Base-by-base conservation (phyloP, 306 rosid genomes). In the Potentilla sterilis region DNA sequence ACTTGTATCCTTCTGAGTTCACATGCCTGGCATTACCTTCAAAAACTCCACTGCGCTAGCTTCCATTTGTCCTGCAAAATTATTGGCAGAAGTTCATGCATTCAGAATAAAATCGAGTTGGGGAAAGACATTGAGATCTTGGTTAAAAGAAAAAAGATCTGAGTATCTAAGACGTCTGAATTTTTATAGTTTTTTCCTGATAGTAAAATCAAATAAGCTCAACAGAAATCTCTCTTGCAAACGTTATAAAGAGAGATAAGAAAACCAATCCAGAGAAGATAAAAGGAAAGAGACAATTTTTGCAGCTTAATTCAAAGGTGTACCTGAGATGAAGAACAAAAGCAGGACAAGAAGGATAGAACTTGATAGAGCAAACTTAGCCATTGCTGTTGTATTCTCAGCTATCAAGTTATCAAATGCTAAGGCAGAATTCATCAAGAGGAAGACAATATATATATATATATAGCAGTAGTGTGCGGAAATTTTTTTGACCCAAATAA, bases 271-370 rank as follows among this genome's bases (percentile, higher is more conserved):
- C 35, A 22, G 6, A 57, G 12, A 57, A 22, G 35, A 3, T 2
- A 21, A 57, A 21, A 21, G 64, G 35, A 24, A 10, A 24, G 37
- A 2, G 62, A 55, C 12, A 9, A 3, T 21, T 9, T 67, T 22
- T 67, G 52, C 6, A 22, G 52, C 6, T 67, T 67, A 42, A 67
- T 11, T 68, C 3, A 1, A 69, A 28, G 15, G 35, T n/a, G 7
- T 49, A 70, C 74, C 74, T 6, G n/a, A 71, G 75, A 52, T 19
- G 49, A 70, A 48, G 61, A 72, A 70, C 19, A 19, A 57, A 49
- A 70, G 37, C 7, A 71, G 65, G 49, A 72, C 0, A 37, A 49
- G 43, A 71, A 71, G 2, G 40, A 55, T 14, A 14, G 22, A 47
- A 41, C 67, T 5, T 38, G 4, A 28, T 7, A 72, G 38, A 72